These are phyloP conservation scores for Fistulinella prunicolor DNA, from an alignment of 768 basidiomycete genomes.

Conservation along the genomic window DNA sequence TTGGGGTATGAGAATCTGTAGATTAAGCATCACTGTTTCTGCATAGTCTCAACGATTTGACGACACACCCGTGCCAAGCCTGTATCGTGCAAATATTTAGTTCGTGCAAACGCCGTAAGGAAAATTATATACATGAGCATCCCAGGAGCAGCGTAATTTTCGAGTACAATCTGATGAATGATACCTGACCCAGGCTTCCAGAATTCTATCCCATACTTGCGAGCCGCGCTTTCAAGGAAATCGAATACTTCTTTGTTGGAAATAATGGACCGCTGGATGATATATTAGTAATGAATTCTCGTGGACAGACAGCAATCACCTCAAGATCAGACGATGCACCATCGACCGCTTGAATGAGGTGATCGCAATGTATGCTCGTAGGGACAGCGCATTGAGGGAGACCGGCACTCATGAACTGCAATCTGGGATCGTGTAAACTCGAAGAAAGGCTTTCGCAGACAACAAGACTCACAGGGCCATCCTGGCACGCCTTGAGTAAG, in stretches of 20 bases:
- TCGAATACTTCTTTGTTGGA: slow-evolving; percentile 97
- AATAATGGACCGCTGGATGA: slow-evolving; percentile 67
- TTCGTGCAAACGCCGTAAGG: not conserved
- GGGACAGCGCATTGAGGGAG: slow-evolving; percentile 81
- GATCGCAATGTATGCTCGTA: slow-evolving; percentile 95
- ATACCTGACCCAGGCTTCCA: slow-evolving; percentile 91
- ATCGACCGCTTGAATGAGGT: slow-evolving; percentile 90
- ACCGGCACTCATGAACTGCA: slow-evolving; percentile 98
- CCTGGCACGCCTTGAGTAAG: slow-evolving; percentile 37
- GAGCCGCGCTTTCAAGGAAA: slow-evolving; percentile 89
- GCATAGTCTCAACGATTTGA: not conserved
- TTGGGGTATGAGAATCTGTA: slow-evolving; percentile 94
- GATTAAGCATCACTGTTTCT: slow-evolving; percentile 3
- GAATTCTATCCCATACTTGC: slow-evolving; percentile 94
- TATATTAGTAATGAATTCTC: slow-evolving; percentile 1
- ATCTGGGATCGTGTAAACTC: slow-evolving; percentile 38
- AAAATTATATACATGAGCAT: slow-evolving; percentile 70
- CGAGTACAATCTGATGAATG: slow-evolving; percentile 97
- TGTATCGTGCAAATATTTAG: slow-evolving; percentile 27
- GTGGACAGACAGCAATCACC: slow-evolving; percentile 38
- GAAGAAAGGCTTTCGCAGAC: not conserved
- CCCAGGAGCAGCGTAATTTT: slow-evolving; percentile 95
- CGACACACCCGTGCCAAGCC: slow-evolving; percentile 74
- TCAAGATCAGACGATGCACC: slow-evolving; percentile 86
- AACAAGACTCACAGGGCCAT: slow-evolving; percentile 69